phyloP scores from a whole-genome alignment of 805 yeast species.

The Candida xyloterini region DNA sequence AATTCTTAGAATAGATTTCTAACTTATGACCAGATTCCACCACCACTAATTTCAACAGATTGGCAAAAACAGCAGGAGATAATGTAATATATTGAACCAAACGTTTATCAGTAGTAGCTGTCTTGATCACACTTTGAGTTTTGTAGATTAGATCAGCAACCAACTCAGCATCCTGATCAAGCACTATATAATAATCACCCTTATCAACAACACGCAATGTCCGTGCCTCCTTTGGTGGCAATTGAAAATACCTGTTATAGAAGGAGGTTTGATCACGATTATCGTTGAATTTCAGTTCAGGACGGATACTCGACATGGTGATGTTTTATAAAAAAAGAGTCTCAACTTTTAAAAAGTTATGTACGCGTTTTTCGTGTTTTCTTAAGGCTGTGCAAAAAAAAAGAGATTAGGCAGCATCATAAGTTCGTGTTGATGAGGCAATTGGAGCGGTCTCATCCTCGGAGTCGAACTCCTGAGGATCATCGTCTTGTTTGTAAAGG shows the following conservation, averaged over 20 bases:
- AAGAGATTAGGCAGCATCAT: conserved; percentile 8
- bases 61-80: conserved; percentile 68
- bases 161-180: conserved; percentile 71
- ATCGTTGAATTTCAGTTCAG: conserved; percentile 58
- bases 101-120: conserved; percentile 37
- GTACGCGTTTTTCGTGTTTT: conserved; percentile 4
- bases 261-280: conserved; percentile 45
- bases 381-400: conserved; percentile 1
- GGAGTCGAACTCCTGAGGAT: conserved; percentile 25
- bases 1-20: conserved; percentile 71
- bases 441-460: conserved; percentile 19
- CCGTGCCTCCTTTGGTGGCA: conserved; percentile 47
- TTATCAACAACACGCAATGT: conserved; percentile 75
- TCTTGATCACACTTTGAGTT: conserved; percentile 76
- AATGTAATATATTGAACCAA: conserved; percentile 64
- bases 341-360: conserved; percentile 1
- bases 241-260: conserved; percentile 43
- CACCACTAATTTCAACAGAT: conserved; percentile 61
- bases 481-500: conserved; percentile 49
- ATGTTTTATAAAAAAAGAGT: background rate
- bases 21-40: conserved; percentile 72
- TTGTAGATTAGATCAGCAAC: conserved; percentile 84
- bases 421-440: conserved; percentile 6
- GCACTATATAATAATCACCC: conserved; percentile 74
- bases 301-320: conserved; percentile 37